Base-by-base conservation (phyloP, 768 basidiomycete species). In the Boletus rufocinnamomeus region DNA sequence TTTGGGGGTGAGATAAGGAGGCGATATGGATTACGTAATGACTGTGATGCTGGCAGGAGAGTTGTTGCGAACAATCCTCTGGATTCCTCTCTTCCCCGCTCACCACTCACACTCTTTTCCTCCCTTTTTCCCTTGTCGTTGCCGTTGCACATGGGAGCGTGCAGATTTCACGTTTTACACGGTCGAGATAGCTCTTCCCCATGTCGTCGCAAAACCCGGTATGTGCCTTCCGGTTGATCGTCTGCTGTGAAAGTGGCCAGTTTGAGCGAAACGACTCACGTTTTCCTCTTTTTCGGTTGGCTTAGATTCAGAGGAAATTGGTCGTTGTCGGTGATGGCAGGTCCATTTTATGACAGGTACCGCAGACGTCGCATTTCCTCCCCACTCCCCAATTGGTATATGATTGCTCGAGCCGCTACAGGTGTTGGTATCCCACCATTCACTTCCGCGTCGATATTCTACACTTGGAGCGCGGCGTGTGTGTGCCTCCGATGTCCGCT, bases 281-380 rank as follows among this genome's bases (percentile, higher is more conserved):
- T n/a, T n/a, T n/a, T n/a, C n/a, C n/a, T n/a, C n/a, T n/a, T n/a
- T n/a, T n/a, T n/a, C n/a, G 17, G 5, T 28, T 16, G 35, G 40
- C 32, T 34, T 64, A 96, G 93, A 91, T 98, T 74, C 87, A 93
- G 66, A 84, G 95, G 69, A 98, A 98, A 78, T 81, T 98, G 58
- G 95, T 96, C 76, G 93, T 95, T 71, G 95, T 98, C 61, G 96
- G 96, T 66, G 96, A 99, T 76, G 96, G 96, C 80, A 80, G 72
- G 86, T 80, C 27, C 65, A 13, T 23, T n/a, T 47, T 55, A 58
- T 53, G 23, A 50, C 59, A 50, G 49, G 37, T n/a, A 34, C 51
- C 48, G 37, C 27, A 25, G 41, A 10, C 8, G 45, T 51, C 50
- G 37, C 52, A 30, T 23, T 44, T 40, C 34, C 34, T n/a, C 40